Percentiles rank a stretch among this genome's conserved stretches.
These are phyloP conservation scores for Grosmannia clavigera DNA, from an alignment of 2,329 filamentous ascomycete genomes.

Conservation along the genomic window DNA sequence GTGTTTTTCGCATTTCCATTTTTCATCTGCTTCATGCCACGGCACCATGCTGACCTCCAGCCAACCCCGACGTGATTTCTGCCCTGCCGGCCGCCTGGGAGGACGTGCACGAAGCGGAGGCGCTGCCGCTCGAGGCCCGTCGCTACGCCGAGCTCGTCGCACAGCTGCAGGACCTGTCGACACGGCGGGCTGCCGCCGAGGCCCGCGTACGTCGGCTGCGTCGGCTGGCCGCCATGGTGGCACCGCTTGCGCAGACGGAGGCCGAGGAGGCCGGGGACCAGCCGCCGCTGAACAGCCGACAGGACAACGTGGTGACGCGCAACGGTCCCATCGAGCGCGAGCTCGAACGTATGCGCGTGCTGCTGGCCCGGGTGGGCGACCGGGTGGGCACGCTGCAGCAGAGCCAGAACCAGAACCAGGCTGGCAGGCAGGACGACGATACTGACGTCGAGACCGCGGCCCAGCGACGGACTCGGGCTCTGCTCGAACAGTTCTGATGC, in stretches of 20 bases:
- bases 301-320: constrained; percentile 54
- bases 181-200: constrained; percentile 25
- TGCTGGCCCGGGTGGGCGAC: constrained; percentile 47
- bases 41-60: constrained; percentile 15
- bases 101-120: constrained; percentile 22
- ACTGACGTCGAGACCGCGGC: constrained; percentile 27
- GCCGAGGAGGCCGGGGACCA: constrained; percentile 6
- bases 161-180: constrained; percentile 36
- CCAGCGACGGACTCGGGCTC: constrained; percentile 27
- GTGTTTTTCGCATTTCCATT: constrained; percentile 13
- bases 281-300: constrained; percentile 17
- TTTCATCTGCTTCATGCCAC: not conserved
- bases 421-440: constrained; percentile 15
- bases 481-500: constrained; percentile 24
- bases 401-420: not conserved
- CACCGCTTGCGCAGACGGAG: constrained; percentile 27
- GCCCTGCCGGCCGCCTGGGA: constrained; percentile 36
- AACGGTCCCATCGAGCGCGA: constrained; percentile 54
- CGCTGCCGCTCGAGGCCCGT: constrained; percentile 32
- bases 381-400: constrained; percentile 29
- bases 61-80: constrained; percentile 29
- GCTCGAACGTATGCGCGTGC: constrained; percentile 51
- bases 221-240: constrained; percentile 36
- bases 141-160: constrained; percentile 39
- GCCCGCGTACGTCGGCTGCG: constrained; percentile 31